Evolutionary conservation across 2,329 filamentous ascomycete genomes (phyloP).

Genomic region (Colletotrichum musae): DNA sequence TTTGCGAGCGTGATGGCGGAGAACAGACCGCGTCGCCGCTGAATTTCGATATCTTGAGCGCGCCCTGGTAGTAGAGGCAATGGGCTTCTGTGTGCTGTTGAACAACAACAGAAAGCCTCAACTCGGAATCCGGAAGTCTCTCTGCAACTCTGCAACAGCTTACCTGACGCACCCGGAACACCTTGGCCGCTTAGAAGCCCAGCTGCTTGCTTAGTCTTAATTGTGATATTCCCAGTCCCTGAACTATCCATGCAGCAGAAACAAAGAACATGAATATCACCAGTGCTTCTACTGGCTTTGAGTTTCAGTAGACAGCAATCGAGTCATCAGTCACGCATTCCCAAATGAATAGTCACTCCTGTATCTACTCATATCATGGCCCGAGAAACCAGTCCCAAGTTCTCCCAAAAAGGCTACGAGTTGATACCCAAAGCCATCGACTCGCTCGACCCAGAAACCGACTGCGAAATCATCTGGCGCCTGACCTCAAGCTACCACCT

Average conservation of each 20-base stretch:
- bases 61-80: neutral
- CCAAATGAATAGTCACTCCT: neutral
- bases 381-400: neutral
- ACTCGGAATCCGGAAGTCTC: neutral
- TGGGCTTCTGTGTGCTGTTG: neutral
- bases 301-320: neutral
- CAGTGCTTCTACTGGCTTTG: neutral
- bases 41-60: neutral
- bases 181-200: too few species aligned
- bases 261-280: too few species aligned
- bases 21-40: neutral
- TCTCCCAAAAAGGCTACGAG: neutral
- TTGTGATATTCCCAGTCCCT: too few species aligned
- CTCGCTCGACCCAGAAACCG: conserved; percentile 2
- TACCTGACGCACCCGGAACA: too few species aligned
- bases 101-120: neutral
- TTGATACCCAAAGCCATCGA: conserved; percentile 12
- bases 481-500: conserved; percentile 7
- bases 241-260: too few species aligned
- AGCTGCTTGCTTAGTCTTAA: too few species aligned
- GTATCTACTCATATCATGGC: neutral
- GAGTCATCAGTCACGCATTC: neutral
- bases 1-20: too few species aligned
- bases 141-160: too few species aligned
- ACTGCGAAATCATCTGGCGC: conserved; percentile 12